Conservation (phyloP, 2,329 filamentous ascomycete species). For the Arachnomyces sp. region DNA sequence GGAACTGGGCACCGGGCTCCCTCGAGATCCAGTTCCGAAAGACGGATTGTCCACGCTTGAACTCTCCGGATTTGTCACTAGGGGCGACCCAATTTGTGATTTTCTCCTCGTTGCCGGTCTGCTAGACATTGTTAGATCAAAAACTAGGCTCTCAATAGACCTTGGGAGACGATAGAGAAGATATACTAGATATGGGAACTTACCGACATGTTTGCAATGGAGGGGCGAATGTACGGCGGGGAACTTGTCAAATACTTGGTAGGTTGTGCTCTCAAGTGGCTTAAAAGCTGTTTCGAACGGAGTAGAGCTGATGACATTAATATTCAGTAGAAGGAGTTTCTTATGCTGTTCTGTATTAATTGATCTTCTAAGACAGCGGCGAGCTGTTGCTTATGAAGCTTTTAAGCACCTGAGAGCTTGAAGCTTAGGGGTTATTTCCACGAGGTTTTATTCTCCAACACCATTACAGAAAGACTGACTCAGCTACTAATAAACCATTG, state of each 20-base stretch:
- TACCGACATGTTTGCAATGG: constrained; percentile 7
- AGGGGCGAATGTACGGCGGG: too few relatives aligned
- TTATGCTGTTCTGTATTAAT: constrained; percentile 12
- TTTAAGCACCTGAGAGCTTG: too few relatives aligned
- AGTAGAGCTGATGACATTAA: constrained; percentile 21
- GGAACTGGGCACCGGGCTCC: constrained; percentile 64
- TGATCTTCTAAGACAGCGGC: constrained; percentile 10
- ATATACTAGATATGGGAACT: constrained; percentile 1
- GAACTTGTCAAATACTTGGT: too few relatives aligned
- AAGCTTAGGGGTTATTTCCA: too few relatives aligned
- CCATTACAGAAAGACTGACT: constrained; percentile 3
- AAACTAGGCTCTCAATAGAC: too few relatives aligned
- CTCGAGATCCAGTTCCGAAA: constrained; percentile 77
- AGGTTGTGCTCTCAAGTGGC: constrained; percentile 8
- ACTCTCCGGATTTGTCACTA: constrained; percentile 75
- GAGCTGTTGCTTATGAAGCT: not conserved
- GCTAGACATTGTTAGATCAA: constrained; percentile 9
- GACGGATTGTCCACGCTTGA: constrained; percentile 76
- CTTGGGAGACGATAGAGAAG: not conserved
- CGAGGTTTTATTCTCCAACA: not conserved
- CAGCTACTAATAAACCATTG: constrained; percentile 12
- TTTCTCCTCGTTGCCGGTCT: constrained; percentile 29
- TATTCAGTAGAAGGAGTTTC: constrained; percentile 5
- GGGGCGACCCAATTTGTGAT: constrained; percentile 82
- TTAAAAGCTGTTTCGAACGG: constrained; percentile 16